Conservation (phyloP, 306 rosid genomes). For the Pachyrhizus erosus region DNA sequence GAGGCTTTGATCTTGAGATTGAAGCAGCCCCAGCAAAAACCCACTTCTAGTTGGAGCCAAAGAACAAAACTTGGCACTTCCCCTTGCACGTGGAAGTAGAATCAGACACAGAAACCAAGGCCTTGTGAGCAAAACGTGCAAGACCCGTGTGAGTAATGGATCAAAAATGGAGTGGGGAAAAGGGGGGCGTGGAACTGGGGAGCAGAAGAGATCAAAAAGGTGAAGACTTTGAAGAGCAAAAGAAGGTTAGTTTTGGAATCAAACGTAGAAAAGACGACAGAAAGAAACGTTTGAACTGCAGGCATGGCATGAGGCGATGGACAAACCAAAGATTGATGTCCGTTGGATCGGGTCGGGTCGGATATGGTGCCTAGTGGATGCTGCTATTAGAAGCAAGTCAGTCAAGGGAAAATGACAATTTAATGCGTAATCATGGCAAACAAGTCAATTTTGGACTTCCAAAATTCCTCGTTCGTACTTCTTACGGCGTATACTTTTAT, state of each 20-base stretch:
- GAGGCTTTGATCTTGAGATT: conserved; percentile 44
- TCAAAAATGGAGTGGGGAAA: background rate
- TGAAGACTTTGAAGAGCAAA: conserved; percentile 18
- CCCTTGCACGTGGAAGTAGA: conserved; percentile 33
- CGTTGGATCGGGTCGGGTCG: background rate
- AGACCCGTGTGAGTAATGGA: conserved; percentile 27
- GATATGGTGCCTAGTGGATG: background rate
- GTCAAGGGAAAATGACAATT: conserved; percentile 11
- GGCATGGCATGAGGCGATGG: conserved; percentile 10
- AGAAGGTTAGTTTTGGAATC: conserved; percentile 12
- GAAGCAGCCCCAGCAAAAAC: conserved; percentile 43
- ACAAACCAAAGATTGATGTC: conserved; percentile 8
- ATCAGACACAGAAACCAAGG: conserved; percentile 35
- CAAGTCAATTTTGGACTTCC: conserved; percentile 7
- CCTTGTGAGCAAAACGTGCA: conserved; percentile 21
- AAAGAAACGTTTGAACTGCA: conserved; percentile 35
- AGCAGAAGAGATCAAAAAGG: background rate
- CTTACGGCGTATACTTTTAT: background rate
- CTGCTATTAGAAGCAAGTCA: background rate
- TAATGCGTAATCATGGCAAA: background rate
- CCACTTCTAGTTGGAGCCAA: conserved; percentile 39
- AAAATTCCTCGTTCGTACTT: background rate
- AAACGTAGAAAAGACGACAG: conserved; percentile 33
- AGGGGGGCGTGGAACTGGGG: background rate
- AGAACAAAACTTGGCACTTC: conserved; percentile 41